Evolutionary conservation across 805 yeast species (phyloP).

Genomic region (Wickerhamomyces queroliae): DNA sequence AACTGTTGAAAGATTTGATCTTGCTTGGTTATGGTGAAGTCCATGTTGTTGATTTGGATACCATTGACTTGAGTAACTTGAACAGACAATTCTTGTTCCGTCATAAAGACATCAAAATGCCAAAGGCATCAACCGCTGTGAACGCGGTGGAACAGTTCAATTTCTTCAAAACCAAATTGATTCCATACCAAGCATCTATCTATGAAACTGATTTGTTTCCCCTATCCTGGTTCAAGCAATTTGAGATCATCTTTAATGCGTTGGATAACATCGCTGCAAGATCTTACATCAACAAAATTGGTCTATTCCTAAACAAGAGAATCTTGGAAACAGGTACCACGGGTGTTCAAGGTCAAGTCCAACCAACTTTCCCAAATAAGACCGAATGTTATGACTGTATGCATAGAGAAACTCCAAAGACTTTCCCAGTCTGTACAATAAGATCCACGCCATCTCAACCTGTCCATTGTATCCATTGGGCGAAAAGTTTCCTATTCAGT

Average conservation of each 20-base stretch:
- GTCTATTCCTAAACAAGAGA: conserved; percentile 67
- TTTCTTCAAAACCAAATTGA: conserved; percentile 50
- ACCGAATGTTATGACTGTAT: conserved; percentile 95
- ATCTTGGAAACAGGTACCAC: conserved; percentile 93
- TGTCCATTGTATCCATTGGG: conserved; percentile 96
- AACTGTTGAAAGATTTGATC: conserved; percentile 73
- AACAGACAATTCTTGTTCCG: conserved; percentile 92
- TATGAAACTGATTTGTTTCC: conserved; percentile 73
- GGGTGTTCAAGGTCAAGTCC: conserved; percentile 91
- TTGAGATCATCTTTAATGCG: conserved; percentile 82
- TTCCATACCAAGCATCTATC: conserved; percentile 83
- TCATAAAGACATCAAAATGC: conserved; percentile 81
- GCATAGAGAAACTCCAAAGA: conserved; percentile 79
- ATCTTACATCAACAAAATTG: conserved; percentile 79
- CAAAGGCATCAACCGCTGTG: conserved; percentile 82
- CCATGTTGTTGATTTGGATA: conserved; percentile 91
- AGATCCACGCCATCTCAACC: conserved; percentile 96
- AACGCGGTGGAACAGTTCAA: conserved; percentile 75
- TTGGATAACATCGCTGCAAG: conserved; percentile 92
- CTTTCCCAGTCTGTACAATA: conserved; percentile 94
- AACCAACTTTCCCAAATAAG: conserved; percentile 75
- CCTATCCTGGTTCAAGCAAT: conserved; percentile 69
- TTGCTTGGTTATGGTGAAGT: conserved; percentile 80
- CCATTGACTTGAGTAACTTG: conserved; percentile 86
- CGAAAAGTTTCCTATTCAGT: conserved; percentile 80